These are phyloP conservation scores for Phaeotremella skinneri DNA, from an alignment of 768 basidiomycete genomes.

Conservation along the genomic window DNA sequence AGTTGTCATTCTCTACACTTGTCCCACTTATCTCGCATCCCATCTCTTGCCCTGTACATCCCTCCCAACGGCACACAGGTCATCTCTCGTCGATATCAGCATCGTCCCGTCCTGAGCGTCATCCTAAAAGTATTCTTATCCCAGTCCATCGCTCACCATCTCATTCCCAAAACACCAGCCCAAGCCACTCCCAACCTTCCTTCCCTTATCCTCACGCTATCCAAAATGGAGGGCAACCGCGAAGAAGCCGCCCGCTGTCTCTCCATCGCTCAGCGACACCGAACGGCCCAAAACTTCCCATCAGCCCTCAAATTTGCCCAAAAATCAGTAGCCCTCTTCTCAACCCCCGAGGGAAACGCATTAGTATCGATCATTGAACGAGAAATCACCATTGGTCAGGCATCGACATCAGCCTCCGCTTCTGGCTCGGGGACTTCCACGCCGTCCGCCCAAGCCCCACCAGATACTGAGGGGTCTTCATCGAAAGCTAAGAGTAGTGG, in stretches of 20 bases:
- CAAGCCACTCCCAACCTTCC: too few relatives aligned
- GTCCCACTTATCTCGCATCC: background rate
- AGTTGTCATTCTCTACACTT: background rate
- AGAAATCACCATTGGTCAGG: slow-evolving; percentile 51
- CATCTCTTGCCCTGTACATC: background rate
- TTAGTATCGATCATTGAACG: slow-evolving; percentile 68
- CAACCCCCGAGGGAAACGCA: slow-evolving; percentile 69
- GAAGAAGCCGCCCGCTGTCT: slow-evolving; percentile 85
- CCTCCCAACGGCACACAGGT: too few relatives aligned
- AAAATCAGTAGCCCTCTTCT: slow-evolving; percentile 79
- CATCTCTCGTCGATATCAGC: too few relatives aligned
- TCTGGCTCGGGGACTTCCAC: slow-evolving; percentile 12
- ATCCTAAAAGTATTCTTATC: too few relatives aligned
- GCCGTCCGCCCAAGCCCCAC: slow-evolving; percentile 56
- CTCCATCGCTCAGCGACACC: slow-evolving; percentile 71
- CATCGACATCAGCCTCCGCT: slow-evolving; percentile 47
- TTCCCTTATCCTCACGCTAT: background rate
- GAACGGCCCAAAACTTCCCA: slow-evolving; percentile 66
- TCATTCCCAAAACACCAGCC: too few relatives aligned
- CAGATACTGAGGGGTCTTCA: slow-evolving; percentile 53
- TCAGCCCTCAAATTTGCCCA: slow-evolving; percentile 84
- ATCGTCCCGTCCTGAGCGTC: too few relatives aligned
- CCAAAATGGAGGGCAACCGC: slow-evolving; percentile 60
- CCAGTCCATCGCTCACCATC: too few relatives aligned
- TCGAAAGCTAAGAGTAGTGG: slow-evolving; percentile 55